A percentile compares a stretch with the other conserved stretches of the same genome.
Evolutionary conservation across 176 grass and related monocot genomes (phyloP).

Genomic region (Bonia amplexicaulis): DNA sequence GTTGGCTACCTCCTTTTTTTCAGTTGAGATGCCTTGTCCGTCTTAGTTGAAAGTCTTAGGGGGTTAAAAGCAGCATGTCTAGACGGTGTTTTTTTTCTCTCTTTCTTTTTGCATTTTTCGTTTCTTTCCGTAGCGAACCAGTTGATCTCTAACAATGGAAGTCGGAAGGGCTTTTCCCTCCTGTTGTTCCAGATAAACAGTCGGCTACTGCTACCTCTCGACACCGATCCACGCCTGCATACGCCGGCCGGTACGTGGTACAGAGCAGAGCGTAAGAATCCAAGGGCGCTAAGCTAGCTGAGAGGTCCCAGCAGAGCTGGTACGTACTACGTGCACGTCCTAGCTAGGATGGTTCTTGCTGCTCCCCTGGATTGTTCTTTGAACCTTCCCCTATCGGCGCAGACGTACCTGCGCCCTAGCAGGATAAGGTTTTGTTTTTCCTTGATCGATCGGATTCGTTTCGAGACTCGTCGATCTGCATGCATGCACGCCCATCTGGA

Average conservation of each 20-base stretch:
- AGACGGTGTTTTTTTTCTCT: too few species aligned
- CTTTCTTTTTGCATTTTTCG: too few species aligned
- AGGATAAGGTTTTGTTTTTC: neutral
- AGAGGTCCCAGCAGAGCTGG: neutral
- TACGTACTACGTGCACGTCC: neutral
- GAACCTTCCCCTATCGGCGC: neutral
- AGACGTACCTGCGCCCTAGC: neutral
- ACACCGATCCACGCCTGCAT: neutral
- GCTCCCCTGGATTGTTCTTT: neutral
- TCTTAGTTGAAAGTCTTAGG: too few species aligned
- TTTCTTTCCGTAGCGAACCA: too few species aligned
- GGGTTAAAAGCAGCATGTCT: too few species aligned
- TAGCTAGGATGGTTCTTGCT: neutral
- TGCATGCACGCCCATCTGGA: neutral
- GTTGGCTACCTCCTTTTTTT: too few species aligned
- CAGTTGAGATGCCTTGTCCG: too few species aligned
- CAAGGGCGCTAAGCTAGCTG: neutral
- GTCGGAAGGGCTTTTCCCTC: too few species aligned
- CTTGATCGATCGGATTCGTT: neutral
- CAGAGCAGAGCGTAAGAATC: conserved; percentile 2
- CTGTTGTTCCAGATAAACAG: too few species aligned
- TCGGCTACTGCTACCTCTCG: neutral
- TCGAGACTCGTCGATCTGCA: neutral
- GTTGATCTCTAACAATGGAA: too few species aligned
- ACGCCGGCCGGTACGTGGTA: neutral